Conservation (phyloP, 805 yeast species). For the Geotrichum ghanense region DNA sequence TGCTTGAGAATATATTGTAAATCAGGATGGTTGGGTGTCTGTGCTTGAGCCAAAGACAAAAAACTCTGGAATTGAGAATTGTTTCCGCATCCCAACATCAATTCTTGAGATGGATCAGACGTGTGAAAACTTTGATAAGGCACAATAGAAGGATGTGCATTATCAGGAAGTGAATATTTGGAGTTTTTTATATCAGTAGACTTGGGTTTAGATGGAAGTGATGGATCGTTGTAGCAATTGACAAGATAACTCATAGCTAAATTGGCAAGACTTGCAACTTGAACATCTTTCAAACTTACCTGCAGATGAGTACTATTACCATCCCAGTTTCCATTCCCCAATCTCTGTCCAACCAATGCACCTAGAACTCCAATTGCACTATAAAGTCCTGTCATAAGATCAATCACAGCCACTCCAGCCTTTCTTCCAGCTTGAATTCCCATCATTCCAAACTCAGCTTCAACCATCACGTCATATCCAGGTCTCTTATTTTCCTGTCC, state of each 20-base stretch:
- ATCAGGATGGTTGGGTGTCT: background rate
- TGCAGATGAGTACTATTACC: constrained; percentile 31
- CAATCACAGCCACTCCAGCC: constrained; percentile 35
- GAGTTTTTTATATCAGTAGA: background rate
- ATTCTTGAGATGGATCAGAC: constrained; percentile 24
- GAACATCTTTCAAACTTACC: constrained; percentile 29
- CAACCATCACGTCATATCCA: constrained; percentile 35
- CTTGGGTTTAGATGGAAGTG: background rate
- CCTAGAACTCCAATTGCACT: constrained; percentile 29
- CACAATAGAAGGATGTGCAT: constrained; percentile 30
- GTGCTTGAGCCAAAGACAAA: background rate
- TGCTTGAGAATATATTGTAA: constrained; percentile 20
- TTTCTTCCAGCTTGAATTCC: constrained; percentile 33
- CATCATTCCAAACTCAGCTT: constrained; percentile 35
- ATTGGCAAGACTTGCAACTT: constrained; percentile 30
- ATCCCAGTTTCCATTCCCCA: constrained; percentile 12
- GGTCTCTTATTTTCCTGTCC: constrained; percentile 33
- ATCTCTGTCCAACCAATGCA: constrained; percentile 24
- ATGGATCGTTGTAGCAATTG: constrained; percentile 27
- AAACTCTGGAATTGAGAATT: constrained; percentile 14
- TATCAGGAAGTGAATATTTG: background rate
- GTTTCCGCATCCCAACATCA: constrained; percentile 32
- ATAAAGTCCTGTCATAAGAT: constrained; percentile 30
- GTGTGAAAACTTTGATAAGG: constrained; percentile 33
- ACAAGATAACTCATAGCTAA: constrained; percentile 29